A percentile compares a stretch with the other conserved stretches of the same genome.
phyloP scores from a whole-genome alignment of 805 yeast species.

The Cyberlindnera nakhonratchasimensis region DNA sequence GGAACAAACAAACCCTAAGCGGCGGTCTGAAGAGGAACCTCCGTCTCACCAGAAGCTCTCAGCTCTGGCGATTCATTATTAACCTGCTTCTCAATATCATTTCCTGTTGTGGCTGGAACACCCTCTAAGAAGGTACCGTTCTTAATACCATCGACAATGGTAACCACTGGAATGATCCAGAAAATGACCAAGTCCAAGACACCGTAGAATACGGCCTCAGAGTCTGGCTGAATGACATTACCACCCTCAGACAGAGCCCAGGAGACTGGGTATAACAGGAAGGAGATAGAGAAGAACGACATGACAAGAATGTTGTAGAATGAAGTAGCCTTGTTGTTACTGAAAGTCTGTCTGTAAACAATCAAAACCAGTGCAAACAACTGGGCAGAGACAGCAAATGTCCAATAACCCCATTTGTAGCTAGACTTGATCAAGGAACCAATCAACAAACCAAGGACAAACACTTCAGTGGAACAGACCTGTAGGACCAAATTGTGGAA shows the following conservation, averaged over 20 bases:
- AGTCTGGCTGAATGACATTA: constrained; percentile 48
- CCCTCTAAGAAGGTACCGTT: constrained; percentile 18
- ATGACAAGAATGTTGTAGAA: constrained; percentile 11
- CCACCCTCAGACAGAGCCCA: constrained; percentile 59
- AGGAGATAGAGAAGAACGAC: constrained; percentile 32
- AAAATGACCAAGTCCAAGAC: constrained; percentile 45
- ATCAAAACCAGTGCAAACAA: constrained; percentile 35
- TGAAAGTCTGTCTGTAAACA: constrained; percentile 28
- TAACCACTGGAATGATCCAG: constrained; percentile 38
- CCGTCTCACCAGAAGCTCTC: constrained; percentile 36
- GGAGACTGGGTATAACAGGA: constrained; percentile 43
- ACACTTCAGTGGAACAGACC: constrained; percentile 42
- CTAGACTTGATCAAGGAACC: constrained; percentile 52
- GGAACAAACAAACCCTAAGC: too few relatives aligned
- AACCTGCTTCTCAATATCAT: constrained; percentile 20
- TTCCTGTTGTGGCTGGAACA: constrained; percentile 8
- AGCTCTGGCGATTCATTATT: constrained; percentile 17
- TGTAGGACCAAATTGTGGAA: constrained; percentile 36
- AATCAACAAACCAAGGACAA: constrained; percentile 51
- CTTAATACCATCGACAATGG: constrained; percentile 21
- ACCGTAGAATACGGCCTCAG: constrained; percentile 55
- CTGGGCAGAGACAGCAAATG: constrained; percentile 46
- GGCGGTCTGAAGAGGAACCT: constrained; percentile 17
- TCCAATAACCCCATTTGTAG: constrained; percentile 70
- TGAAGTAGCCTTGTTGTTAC: constrained; percentile 12